These are phyloP conservation scores for Scedosporium apiospermum DNA, from an alignment of 2,329 filamentous ascomycete genomes.

Conservation along the genomic window DNA sequence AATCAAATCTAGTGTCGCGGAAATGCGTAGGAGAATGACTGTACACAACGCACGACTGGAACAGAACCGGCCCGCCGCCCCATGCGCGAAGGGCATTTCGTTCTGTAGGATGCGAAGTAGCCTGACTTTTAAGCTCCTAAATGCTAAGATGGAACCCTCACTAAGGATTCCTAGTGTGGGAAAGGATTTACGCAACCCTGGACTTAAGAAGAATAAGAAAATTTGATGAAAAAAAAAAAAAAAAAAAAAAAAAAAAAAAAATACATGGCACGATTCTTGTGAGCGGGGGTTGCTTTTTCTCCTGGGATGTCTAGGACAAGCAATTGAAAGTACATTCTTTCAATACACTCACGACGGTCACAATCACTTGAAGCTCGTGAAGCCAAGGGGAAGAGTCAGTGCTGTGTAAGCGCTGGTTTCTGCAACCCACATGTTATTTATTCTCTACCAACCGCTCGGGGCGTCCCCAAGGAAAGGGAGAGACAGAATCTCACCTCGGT, in stretches of 20 bases:
- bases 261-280: background rate
- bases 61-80: background rate
- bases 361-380: background rate
- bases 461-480: background rate
- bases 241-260: too few relatives aligned
- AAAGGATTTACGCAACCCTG: too few relatives aligned
- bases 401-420: background rate
- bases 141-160: too few relatives aligned
- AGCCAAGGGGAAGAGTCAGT: background rate
- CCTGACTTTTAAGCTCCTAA: too few relatives aligned
- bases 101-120: too few relatives aligned
- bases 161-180: too few relatives aligned
- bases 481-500: background rate
- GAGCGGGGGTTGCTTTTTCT: background rate
- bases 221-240: too few relatives aligned
- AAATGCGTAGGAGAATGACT: background rate
- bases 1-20: background rate
- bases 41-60: background rate
- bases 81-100: too few relatives aligned
- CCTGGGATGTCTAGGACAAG: too few relatives aligned
- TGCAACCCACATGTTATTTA: background rate
- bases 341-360: background rate
- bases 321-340: too few relatives aligned
- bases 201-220: too few relatives aligned
- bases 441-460: background rate